Conservation (phyloP, 73 alveolate genomes). For the Paramecium octaurelia region DNA sequence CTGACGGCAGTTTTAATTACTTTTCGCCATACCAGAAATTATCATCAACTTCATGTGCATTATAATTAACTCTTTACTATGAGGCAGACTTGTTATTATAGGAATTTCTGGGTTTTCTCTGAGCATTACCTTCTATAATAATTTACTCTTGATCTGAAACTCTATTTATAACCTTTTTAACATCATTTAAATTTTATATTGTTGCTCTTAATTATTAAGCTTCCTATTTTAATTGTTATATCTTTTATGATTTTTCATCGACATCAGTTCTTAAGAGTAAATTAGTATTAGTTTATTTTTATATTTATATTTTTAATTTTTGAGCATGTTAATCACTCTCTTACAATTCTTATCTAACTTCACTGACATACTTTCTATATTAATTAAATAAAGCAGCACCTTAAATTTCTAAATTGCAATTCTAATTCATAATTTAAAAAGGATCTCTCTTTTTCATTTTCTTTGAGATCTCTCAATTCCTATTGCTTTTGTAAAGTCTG, state of each 20-base stretch:
- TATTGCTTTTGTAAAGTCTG: not conserved
- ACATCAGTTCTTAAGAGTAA: not conserved
- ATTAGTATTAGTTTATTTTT: not conserved
- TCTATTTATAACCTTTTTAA: constrained; percentile 23
- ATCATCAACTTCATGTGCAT: constrained; percentile 17
- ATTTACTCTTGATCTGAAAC: not conserved
- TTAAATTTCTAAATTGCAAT: constrained; percentile 3
- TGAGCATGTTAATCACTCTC: not conserved
- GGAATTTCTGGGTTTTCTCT: not conserved
- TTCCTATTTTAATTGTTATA: not conserved
- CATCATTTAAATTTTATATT: constrained; percentile 18
- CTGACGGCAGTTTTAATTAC: not conserved
- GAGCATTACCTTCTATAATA: not conserved
- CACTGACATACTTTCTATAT: not conserved
- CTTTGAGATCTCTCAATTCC: not conserved
- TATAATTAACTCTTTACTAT: not conserved
- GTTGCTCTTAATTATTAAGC: constrained; percentile 16
- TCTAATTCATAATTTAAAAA: constrained; percentile 19
- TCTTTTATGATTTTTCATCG: not conserved
- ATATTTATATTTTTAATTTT: not conserved
- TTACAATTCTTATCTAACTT: not conserved
- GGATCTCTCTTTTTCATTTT: not conserved
- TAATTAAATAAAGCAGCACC: not conserved
- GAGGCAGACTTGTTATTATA: not conserved
- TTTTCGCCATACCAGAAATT: constrained; percentile 26